Base-by-base conservation (phyloP, 371 early-diverging fungal species). In the Mortierella sp. region DNA sequence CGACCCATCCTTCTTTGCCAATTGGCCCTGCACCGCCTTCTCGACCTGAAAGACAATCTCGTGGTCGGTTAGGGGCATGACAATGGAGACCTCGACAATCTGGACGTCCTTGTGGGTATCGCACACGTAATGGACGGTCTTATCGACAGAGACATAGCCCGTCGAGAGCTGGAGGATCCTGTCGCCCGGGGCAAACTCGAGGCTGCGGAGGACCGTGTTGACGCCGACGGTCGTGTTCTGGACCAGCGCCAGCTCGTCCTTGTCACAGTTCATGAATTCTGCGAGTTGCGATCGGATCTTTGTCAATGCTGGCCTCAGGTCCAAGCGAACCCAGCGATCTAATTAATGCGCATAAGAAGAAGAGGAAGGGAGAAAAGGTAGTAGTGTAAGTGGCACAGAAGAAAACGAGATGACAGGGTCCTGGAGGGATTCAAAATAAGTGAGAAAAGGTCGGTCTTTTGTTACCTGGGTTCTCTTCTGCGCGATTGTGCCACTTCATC, bases 141-240 rank as follows among this genome's bases (percentile, higher is more conserved):
- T 71, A 43, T 82, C 79, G 48, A 91, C 87, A 10, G 89, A 83
- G 65, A 86, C 83, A 63, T 90, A 91, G 9, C 86, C 84, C 1
- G 91, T 92, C 13, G 81, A 79, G 41, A 86, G 66, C 34, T 76
- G 85, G 26, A 88, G 69, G 55, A 89, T 71, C 43, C 86, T 85
- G 66, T 88, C 90, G 5, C 87, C 89, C 11, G 81, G 78, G 0
- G 44, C 64, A 44, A 88, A 79, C 2, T 72, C 76, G 14, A 87
- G 63, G 53, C 88, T 88, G 24, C 90, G 84, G 44, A 88, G 66
- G 40, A 88, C 70, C 14, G 87, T 70, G 73, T 86, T 88, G 65
- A 87, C 70, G 11, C 88, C 89, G 37, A 72, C 73, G n/a, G 85
- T 86, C 0, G 88, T 87, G 71, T 89, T 89, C n/a, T 78, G 74